Percentiles rank a stretch among this genome's conserved stretches.
phyloP scores from a whole-genome alignment of 169 alveolate genomes.

The Pseudocohnilembus persalinus region DNA sequence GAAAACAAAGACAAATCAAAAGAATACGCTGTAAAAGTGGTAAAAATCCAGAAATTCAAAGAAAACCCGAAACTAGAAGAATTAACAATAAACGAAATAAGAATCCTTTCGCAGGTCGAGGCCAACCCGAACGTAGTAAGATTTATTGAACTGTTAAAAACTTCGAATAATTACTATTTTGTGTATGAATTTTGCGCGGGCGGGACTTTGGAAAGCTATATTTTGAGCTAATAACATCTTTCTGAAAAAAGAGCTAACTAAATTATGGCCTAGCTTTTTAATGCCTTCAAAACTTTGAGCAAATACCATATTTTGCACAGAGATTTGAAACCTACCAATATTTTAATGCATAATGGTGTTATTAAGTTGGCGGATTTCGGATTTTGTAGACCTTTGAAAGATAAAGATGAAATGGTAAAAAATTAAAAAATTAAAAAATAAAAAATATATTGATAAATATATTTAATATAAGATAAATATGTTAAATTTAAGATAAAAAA shows the following conservation, averaged over 20 bases:
- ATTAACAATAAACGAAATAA: constrained; percentile 41
- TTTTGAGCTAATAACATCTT: constrained; percentile 21
- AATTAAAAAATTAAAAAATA: too few species aligned
- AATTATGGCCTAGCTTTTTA: constrained; percentile 19
- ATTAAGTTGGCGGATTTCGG: constrained; percentile 55
- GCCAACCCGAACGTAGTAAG: constrained; percentile 24
- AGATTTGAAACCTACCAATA: constrained; percentile 69
- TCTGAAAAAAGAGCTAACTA: constrained; percentile 25
- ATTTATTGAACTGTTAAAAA: constrained; percentile 38
- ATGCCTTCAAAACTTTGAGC: constrained; percentile 38
- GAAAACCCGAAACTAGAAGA: constrained; percentile 46
- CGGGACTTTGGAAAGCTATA: constrained; percentile 34
- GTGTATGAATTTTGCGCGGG: constrained; percentile 47
- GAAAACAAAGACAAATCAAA: neutral
- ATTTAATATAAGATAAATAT: too few species aligned
- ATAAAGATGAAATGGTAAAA: constrained; percentile 10
- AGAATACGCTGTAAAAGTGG: constrained; percentile 36
- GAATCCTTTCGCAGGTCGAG: constrained; percentile 23
- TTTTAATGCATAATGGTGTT: constrained; percentile 53
- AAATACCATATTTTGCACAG: constrained; percentile 61
- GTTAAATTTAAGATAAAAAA: too few species aligned
- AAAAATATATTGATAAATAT: too few species aligned
- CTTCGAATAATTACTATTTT: constrained; percentile 29
- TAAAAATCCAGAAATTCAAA: constrained; percentile 33
- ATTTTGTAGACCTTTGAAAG: constrained; percentile 23